Base-by-base conservation (phyloP, 805 yeast genomes). In the Candida peoriensis region DNA sequence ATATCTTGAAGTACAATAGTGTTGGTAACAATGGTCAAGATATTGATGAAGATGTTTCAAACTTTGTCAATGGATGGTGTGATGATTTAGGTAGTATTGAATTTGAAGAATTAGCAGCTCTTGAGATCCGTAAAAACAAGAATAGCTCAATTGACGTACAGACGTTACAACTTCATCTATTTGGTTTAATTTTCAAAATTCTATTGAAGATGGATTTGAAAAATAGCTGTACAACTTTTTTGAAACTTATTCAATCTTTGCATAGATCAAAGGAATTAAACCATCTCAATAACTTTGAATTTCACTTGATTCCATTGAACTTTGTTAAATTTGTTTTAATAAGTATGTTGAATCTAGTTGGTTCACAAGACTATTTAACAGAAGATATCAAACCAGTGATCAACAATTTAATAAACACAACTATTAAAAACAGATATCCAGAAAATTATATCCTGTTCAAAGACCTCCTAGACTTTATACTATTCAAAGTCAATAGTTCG, bases 1-100 rank as follows among this genome's bases (percentile, higher is more conserved):
- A 36, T n/a, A 42, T 42, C 20, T 30, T 38, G 12, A 35, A 38
- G 18, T 36, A 36, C 6, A 20, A 26, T n/a, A n/a, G n/a, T n/a
- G n/a, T n/a, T n/a, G n/a, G n/a, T n/a, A n/a, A n/a, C n/a, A n/a
- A n/a, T n/a, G n/a, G n/a, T n/a, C n/a, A n/a, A n/a, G n/a, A n/a
- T n/a, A n/a, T n/a, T n/a, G n/a, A n/a, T n/a, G n/a, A n/a, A n/a
- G n/a, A n/a, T n/a, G n/a, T 34, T 4, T 25, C 25, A 11, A 16
- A 32, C 13, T 38, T 37, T 20, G 62, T 65, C 42, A 66, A 66
- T 40, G 61, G 62, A 1, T 55, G 68, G 32, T 53, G 63, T 63
- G 41, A 38, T 2, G 8, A 27, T 3, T 25, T 25, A 9, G 28
- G 16, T 16, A 19, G 15, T n/a, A n/a, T n/a, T n/a, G n/a, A n/a